Evolutionary conservation across 1,139 yeast genomes (phyloP).

Genomic region (Arxiozyma heterogenica): DNA sequence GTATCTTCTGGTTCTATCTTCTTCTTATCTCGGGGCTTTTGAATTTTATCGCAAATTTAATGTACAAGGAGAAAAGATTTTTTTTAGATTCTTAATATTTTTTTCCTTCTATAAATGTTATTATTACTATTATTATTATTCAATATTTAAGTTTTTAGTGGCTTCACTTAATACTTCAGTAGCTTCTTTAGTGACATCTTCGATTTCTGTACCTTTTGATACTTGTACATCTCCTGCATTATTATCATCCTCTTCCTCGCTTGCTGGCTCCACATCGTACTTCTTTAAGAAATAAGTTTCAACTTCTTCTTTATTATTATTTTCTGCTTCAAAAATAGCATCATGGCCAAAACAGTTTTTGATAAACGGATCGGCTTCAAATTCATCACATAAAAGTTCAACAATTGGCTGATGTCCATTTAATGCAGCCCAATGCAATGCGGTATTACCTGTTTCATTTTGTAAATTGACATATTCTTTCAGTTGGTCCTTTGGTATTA

Average conservation of each 20-base stretch:
- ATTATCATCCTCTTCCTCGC: slow-evolving; percentile 34
- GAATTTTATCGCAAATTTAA: neutral
- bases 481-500: slow-evolving; percentile 38
- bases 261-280: slow-evolving; percentile 60
- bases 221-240: slow-evolving; percentile 31
- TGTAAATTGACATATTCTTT: slow-evolving; percentile 42
- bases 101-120: neutral
- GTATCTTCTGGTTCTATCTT: neutral
- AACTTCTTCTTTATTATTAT: slow-evolving; percentile 52
- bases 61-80: too few species aligned
- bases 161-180: slow-evolving; percentile 24
- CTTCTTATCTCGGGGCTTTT: neutral
- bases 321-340: slow-evolving; percentile 81
- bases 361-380: slow-evolving; percentile 69
- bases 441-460: slow-evolving; percentile 83
- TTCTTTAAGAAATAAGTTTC: slow-evolving; percentile 66
- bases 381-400: slow-evolving; percentile 58
- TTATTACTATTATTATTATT: neutral
- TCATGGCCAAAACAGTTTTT: slow-evolving; percentile 75
- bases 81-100: neutral
- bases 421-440: slow-evolving; percentile 91
- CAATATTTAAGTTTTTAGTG: slow-evolving; percentile 17
- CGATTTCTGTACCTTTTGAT: slow-evolving; percentile 36
- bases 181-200: slow-evolving; percentile 35
- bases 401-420: slow-evolving; percentile 77